These are phyloP conservation scores for Dalbergia oliveri DNA, from an alignment of 306 rosid genomes.

Conservation along the genomic window DNA sequence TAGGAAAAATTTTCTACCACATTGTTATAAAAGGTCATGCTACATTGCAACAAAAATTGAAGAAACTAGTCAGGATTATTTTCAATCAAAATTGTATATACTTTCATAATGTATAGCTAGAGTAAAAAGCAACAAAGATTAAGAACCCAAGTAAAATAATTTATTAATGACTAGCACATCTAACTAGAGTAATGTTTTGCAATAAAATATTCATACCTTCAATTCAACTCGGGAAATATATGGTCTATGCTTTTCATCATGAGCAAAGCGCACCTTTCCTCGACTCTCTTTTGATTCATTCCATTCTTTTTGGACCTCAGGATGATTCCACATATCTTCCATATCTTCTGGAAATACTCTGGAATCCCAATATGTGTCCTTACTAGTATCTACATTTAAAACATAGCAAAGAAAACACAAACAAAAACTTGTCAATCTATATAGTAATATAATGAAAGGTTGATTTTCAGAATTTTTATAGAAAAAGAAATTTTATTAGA, in stretches of 20 bases:
- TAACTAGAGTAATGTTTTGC: background rate
- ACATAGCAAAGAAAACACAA: constrained; percentile 4
- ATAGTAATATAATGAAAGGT: background rate
- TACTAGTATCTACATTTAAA: constrained; percentile 45
- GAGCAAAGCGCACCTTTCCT: constrained; percentile 72
- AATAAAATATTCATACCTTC: constrained; percentile 62
- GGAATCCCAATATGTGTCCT: constrained; percentile 68
- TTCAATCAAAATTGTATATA: background rate
- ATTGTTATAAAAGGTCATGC: too few species aligned
- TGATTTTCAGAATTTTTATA: background rate
- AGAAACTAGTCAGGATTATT: background rate
- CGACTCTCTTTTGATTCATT: constrained; percentile 63
- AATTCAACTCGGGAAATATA: constrained; percentile 82
- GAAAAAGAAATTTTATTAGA: too few species aligned
- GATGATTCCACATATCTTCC: constrained; percentile 89
- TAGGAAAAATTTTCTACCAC: background rate
- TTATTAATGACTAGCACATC: constrained; percentile 1
- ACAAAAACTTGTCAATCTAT: too few species aligned
- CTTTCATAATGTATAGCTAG: constrained; percentile 13
- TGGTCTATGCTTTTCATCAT: constrained; percentile 66
- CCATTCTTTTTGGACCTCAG: constrained; percentile 75
- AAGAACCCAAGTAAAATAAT: background rate
- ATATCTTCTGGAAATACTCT: constrained; percentile 78
- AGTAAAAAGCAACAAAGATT: background rate
- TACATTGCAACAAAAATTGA: background rate